These are phyloP conservation scores for Trifolium fragiferum DNA, from an alignment of 306 rosid genomes.

Conservation along the genomic window DNA sequence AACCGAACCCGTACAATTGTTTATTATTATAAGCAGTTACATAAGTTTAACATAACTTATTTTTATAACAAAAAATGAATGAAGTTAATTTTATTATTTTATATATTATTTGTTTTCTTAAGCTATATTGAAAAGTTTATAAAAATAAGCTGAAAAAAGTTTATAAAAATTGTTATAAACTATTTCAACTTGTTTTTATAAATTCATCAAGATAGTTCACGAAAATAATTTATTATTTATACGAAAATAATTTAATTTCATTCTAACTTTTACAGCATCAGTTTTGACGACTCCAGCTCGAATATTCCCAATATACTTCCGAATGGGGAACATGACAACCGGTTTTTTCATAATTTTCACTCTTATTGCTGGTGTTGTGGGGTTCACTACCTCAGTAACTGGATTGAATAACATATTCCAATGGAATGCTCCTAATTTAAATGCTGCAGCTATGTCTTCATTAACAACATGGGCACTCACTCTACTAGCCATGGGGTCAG, in stretches of 20 bases:
- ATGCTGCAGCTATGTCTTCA: conserved; percentile 80
- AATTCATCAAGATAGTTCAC: too few species aligned
- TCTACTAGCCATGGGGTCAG: conserved; percentile 89
- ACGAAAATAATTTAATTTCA: too few species aligned
- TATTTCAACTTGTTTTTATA: too few species aligned
- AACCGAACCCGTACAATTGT: too few species aligned
- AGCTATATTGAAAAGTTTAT: too few species aligned
- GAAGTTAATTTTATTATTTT: too few species aligned
- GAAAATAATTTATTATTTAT: too few species aligned
- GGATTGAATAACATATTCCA: conserved; percentile 62
- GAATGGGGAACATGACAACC: conserved; percentile 87
- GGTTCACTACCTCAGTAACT: conserved; percentile 69
- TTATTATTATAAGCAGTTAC: neutral
- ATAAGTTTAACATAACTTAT: too few species aligned
- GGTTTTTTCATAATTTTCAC: conserved; percentile 74
- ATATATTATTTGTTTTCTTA: too few species aligned
- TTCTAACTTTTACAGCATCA: conserved; percentile 86
- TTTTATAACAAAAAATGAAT: too few species aligned
- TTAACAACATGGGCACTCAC: conserved; percentile 69
- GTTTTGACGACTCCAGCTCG: conserved; percentile 60
- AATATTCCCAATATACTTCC: conserved; percentile 82
- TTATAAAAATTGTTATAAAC: too few species aligned
- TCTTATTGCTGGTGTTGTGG: conserved; percentile 90
- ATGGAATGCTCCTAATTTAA: conserved; percentile 58
- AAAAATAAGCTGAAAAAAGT: too few species aligned